A percentile compares a stretch with the other conserved stretches of the same genome.
Conservation (phyloP, 2,329 filamentous ascomycete species). For the Xylariales sp. region DNA sequence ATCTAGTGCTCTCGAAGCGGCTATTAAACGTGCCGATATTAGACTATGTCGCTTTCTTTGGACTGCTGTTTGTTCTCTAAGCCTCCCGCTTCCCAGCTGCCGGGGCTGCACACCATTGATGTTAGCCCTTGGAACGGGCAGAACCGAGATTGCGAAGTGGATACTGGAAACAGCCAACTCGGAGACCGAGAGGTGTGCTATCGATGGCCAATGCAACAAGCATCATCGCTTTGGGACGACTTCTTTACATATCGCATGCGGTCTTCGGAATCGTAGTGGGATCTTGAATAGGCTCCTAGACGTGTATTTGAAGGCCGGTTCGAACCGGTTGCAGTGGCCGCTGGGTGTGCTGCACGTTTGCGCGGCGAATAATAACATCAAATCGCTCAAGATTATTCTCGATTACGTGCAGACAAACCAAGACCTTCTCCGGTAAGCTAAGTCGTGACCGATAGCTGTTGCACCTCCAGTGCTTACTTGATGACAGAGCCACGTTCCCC, state of each 20-base stretch:
- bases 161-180: neutral
- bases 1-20: neutral
- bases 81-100: neutral
- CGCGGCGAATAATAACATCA: neutral
- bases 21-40: neutral
- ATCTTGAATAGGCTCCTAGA: neutral
- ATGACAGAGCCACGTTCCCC: neutral
- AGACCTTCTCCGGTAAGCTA: neutral
- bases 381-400: neutral
- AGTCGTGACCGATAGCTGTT: neutral
- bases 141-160: slow-evolving; percentile 1
- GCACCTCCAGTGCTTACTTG: neutral
- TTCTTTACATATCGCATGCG: neutral
- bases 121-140: neutral
- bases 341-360: neutral
- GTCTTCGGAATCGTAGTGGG: neutral
- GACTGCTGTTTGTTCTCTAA: neutral
- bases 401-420: neutral
- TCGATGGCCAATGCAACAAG: neutral
- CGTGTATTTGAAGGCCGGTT: neutral
- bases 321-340: slow-evolving; percentile 2
- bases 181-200: neutral
- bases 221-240: neutral
- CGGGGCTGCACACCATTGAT: slow-evolving; percentile 2
- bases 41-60: neutral